Conservation (phyloP, 495 filamentous ascomycete genomes). For the Penicillium maclennaniae region DNA sequence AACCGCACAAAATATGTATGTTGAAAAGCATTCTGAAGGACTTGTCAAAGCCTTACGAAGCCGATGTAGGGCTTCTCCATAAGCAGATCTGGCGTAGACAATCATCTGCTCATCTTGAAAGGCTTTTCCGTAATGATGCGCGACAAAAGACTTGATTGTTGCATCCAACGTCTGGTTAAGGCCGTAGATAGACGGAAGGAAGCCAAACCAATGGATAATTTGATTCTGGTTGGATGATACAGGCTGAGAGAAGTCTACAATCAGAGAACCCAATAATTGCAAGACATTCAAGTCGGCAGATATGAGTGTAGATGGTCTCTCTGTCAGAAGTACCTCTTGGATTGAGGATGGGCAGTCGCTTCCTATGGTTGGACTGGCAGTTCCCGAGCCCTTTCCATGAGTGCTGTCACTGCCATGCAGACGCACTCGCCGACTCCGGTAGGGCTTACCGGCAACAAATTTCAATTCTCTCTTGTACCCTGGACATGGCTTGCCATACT, state of each 20-base stretch:
- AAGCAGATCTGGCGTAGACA: conserved; percentile 27
- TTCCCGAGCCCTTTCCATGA: background rate
- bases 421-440: conserved; percentile 21
- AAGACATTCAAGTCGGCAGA: conserved; percentile 21
- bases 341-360: background rate
- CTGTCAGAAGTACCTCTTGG: conserved; percentile 5
- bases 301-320: background rate
- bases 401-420: background rate
- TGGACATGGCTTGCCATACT: conserved; percentile 32
- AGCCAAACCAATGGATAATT: conserved; percentile 26
- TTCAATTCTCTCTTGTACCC: conserved; percentile 35
- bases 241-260: conserved; percentile 25
- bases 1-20: conserved; percentile 32
- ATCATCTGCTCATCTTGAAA: conserved; percentile 23
- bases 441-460: conserved; percentile 33
- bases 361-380: background rate
- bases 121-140: conserved; percentile 29
- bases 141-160: conserved; percentile 28
- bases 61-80: conserved; percentile 26
- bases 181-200: conserved; percentile 31
- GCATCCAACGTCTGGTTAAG: conserved; percentile 27
- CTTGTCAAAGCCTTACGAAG: conserved; percentile 24
- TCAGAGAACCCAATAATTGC: conserved; percentile 22
- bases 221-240: conserved; percentile 11
- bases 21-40: conserved; percentile 24